A percentile compares a stretch with the other conserved stretches of the same genome.
Conservation (phyloP, 2,329 filamentous ascomycete species). For the Stagonosporopsis cucurbitacearum region DNA sequence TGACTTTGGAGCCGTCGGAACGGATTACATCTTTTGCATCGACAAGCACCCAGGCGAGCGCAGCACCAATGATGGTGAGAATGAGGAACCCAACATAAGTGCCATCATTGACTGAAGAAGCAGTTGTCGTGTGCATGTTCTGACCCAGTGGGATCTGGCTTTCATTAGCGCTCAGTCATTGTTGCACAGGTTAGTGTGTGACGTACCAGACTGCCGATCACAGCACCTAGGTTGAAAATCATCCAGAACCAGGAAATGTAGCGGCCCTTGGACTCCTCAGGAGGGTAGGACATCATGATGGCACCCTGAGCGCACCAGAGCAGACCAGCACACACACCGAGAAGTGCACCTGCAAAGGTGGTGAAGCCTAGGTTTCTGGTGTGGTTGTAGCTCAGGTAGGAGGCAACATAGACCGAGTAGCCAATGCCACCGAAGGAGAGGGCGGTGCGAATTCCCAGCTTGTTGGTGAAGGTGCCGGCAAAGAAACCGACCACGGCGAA, state of each 20-base stretch:
- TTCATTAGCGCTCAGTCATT: slow-evolving; percentile 17
- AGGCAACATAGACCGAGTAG: slow-evolving; percentile 76
- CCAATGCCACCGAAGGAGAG: slow-evolving; percentile 76
- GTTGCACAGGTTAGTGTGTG: slow-evolving; percentile 45
- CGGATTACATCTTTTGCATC: slow-evolving; percentile 77
- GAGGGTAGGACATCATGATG: slow-evolving; percentile 89
- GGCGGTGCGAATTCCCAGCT: slow-evolving; percentile 71
- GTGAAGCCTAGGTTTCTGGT: slow-evolving; percentile 72
- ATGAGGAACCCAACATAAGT: slow-evolving; percentile 90
- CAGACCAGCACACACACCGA: slow-evolving; percentile 79
- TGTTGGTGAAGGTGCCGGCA: slow-evolving; percentile 76
- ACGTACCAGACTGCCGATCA: slow-evolving; percentile 76
- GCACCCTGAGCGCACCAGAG: slow-evolving; percentile 84
- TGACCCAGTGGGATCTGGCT: slow-evolving; percentile 73
- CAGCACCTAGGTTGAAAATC: slow-evolving; percentile 91
- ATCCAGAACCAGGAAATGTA: slow-evolving; percentile 95
- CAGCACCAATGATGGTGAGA: slow-evolving; percentile 76
- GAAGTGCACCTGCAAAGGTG: slow-evolving; percentile 76
- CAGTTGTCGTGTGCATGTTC: slow-evolving; percentile 66
- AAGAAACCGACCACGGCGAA: slow-evolving; percentile 72
- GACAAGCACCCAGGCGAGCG: slow-evolving; percentile 72
- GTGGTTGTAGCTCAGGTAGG: slow-evolving; percentile 74
- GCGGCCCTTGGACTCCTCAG: slow-evolving; percentile 80
- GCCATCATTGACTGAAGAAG: slow-evolving; percentile 68
- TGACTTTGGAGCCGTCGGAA: slow-evolving; percentile 77